Conservation (phyloP, 257 asterid genomes). For the Paulownia fortunei region DNA sequence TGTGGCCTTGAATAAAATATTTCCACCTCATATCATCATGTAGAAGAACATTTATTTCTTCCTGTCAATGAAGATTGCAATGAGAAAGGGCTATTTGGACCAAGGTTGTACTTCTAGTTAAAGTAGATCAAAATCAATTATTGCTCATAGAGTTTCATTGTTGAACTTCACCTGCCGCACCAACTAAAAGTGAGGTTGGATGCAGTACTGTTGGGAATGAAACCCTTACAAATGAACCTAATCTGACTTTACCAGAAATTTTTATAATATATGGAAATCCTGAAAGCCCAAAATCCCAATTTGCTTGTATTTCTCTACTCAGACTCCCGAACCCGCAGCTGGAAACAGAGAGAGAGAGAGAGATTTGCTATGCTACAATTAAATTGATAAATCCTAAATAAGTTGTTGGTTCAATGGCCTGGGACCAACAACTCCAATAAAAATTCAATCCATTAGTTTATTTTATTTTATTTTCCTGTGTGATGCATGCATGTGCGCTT, state of each 20-base stretch:
- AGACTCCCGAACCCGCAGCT: background rate
- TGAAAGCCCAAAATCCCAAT: background rate
- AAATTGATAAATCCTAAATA: no score
- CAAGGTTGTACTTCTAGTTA: background rate
- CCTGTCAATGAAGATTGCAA: background rate
- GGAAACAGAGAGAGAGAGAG: no score
- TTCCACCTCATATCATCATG: background rate
- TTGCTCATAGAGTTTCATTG: background rate
- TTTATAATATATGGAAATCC: background rate
- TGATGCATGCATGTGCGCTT: background rate
- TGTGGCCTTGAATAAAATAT: background rate
- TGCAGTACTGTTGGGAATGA: background rate
- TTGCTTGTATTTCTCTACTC: background rate
- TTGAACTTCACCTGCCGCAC: background rate
- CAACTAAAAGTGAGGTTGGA: background rate
- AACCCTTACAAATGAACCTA: no score
- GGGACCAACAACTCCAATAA: background rate
- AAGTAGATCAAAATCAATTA: slow-evolving; percentile 3
- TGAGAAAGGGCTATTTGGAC: background rate
- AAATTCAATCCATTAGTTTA: background rate
- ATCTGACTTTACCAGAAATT: background rate
- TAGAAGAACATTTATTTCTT: background rate
- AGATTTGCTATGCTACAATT: no score
- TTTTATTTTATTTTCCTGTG: background rate
- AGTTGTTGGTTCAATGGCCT: background rate